Conservation (phyloP, 2,329 filamentous ascomycete genomes). For the Pyrenochaeta sp. region DNA sequence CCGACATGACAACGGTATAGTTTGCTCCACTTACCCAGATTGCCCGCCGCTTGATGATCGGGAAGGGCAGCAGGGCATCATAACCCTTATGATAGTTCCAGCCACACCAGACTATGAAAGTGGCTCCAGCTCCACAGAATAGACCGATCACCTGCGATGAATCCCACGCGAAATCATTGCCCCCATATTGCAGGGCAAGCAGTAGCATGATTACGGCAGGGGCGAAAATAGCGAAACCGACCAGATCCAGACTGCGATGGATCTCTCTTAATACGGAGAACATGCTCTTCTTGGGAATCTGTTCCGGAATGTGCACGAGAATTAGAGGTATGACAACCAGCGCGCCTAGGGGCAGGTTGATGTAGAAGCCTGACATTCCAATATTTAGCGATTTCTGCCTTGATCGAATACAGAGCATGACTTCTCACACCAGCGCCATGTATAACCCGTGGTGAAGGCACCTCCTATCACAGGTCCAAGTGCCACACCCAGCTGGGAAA, state of each 20-base stretch:
- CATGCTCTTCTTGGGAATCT: constrained; percentile 59
- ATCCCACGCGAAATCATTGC: constrained; percentile 57
- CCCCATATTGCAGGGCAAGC: constrained; percentile 61
- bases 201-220: constrained; percentile 58
- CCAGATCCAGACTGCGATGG: constrained; percentile 60
- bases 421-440: constrained; percentile 57
- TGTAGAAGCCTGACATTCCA: constrained; percentile 28
- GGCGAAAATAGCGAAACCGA: constrained; percentile 56
- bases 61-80: neutral
- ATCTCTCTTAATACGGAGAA: constrained; percentile 52
- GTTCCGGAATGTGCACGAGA: constrained; percentile 50
- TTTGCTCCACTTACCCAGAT: neutral
- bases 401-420: neutral
- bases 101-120: constrained; percentile 56
- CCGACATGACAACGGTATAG: neutral
- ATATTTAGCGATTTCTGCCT: neutral
- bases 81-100: neutral
- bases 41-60: neutral
- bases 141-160: constrained; percentile 62
- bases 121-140: constrained; percentile 56
- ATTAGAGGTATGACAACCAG: constrained; percentile 53
- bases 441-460: constrained; percentile 52
- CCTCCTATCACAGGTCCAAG: constrained; percentile 60
- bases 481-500: constrained; percentile 37
- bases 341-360: constrained; percentile 51